phyloP scores from a whole-genome alignment of 2,329 filamentous ascomycete species.

The Botrytis byssoidea region DNA sequence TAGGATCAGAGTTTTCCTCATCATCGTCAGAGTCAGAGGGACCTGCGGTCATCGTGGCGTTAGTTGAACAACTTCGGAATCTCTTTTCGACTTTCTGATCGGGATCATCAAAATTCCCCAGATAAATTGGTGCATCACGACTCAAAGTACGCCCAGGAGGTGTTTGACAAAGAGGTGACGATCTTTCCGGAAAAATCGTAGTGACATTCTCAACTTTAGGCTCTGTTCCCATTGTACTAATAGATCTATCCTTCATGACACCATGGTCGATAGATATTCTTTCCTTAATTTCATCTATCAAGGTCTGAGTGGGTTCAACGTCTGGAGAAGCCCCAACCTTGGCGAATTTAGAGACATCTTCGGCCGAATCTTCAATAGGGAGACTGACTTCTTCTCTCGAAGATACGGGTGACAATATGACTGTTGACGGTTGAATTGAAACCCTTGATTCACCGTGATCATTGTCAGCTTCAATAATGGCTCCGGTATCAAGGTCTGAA shows the following conservation, averaged over 20 bases:
- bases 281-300: neutral
- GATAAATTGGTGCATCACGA: conserved; percentile 1
- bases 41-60: neutral
- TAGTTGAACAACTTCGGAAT: conserved; percentile 11
- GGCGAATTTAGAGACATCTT: neutral
- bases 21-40: neutral
- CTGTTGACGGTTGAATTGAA: neutral
- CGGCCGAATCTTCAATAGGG: neutral
- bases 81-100: neutral
- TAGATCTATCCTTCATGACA: no score
- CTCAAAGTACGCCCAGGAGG: neutral
- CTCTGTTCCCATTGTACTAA: neutral
- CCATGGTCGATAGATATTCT: neutral
- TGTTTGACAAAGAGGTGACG: neutral
- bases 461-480: no score
- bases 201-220: neutral
- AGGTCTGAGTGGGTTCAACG: neutral
- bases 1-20: neutral
- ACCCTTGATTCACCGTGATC: neutral
- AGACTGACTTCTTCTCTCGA: neutral
- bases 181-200: neutral
- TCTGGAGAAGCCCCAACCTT: neutral
- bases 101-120: neutral
- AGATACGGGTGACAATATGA: neutral
- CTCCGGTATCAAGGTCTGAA: neutral